phyloP scores from a whole-genome alignment of 192 early-diverging fungal species.

The Backusella psychrophila region DNA sequence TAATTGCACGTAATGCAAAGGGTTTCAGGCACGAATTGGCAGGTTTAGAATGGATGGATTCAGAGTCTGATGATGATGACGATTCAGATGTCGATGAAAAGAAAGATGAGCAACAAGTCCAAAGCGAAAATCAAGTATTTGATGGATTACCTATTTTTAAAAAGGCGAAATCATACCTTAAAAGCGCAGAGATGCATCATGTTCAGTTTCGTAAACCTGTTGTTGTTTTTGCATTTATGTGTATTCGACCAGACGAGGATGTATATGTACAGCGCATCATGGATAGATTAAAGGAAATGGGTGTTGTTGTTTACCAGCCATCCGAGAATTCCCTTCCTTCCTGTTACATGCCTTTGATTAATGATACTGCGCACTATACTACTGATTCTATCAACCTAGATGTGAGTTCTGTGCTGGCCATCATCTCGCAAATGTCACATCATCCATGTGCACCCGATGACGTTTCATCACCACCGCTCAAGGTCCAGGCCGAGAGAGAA shows the following conservation, averaged over 20 bases:
- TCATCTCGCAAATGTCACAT: constrained; percentile 44
- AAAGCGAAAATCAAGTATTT: background rate
- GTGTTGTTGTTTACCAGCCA: constrained; percentile 19
- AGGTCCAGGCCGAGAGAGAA: constrained; percentile 44
- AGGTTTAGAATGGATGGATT: constrained; percentile 38
- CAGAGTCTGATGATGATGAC: constrained; percentile 27
- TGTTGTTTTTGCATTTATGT: constrained; percentile 38
- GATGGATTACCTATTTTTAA: constrained; percentile 29
- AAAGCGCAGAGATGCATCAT: constrained; percentile 24
- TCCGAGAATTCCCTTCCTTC: background rate
- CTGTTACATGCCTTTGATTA: background rate
- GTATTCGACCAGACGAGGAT: constrained; percentile 23
- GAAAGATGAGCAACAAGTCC: background rate
- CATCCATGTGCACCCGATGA: constrained; percentile 24
- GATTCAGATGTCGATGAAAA: background rate
- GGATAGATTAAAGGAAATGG: constrained; percentile 16
- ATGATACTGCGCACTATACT: constrained; percentile 17
- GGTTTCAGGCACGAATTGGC: constrained; percentile 47
- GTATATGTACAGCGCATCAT: constrained; percentile 30
- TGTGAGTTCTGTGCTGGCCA: constrained; percentile 45
- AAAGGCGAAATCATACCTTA: constrained; percentile 23
- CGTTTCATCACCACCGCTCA: constrained; percentile 35
- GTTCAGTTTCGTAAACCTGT: constrained; percentile 29
- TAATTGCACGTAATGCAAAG: constrained; percentile 48
- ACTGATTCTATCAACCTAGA: constrained; percentile 44